phyloP scores from a whole-genome alignment of 2,329 filamentous ascomycete species.

The Ascochyta viciae-villosae region DNA sequence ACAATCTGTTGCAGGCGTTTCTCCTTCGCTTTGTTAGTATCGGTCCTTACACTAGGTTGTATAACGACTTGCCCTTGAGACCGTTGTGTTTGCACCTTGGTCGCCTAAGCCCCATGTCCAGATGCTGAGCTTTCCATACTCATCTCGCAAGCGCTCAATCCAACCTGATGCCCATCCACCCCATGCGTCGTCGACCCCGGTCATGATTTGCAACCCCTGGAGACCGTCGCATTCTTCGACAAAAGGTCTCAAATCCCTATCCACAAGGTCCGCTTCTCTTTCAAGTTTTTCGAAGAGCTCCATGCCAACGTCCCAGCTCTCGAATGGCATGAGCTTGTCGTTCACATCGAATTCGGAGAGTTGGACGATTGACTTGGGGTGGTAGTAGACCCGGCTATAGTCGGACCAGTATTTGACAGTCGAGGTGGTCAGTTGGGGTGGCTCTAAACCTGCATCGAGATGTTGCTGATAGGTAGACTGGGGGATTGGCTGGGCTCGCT shows the following conservation, averaged over 20 bases:
- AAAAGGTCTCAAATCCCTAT: slow-evolving; percentile 86
- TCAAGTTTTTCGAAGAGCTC: slow-evolving; percentile 54
- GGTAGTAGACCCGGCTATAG: slow-evolving; percentile 90
- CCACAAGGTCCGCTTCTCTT: slow-evolving; percentile 75
- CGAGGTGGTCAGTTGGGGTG: slow-evolving; percentile 69
- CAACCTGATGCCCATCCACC: slow-evolving; percentile 55
- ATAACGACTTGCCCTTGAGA: slow-evolving; percentile 52
- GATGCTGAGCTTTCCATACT: slow-evolving; percentile 85
- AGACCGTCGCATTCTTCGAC: slow-evolving; percentile 92
- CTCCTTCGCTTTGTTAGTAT: slow-evolving; percentile 54
- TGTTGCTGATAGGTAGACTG: slow-evolving; percentile 79
- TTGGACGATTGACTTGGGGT: slow-evolving; percentile 86
- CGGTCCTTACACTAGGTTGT: not conserved
- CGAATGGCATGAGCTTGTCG: slow-evolving; percentile 81
- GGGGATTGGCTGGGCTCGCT: slow-evolving; percentile 68
- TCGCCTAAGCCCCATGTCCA: slow-evolving; percentile 88
- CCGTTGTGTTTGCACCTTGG: slow-evolving; percentile 40
- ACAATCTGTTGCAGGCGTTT: slow-evolving; percentile 69
- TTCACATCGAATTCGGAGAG: slow-evolving; percentile 82
- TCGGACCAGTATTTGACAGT: slow-evolving; percentile 96
- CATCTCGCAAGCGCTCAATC: slow-evolving; percentile 77
- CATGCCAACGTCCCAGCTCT: slow-evolving; percentile 63
- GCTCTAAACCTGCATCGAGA: slow-evolving; percentile 73
- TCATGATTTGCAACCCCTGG: slow-evolving; percentile 77
- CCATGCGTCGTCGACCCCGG: slow-evolving; percentile 62